Conservation (phyloP, 2,329 filamentous ascomycete species). For the Colletotrichum sp. region DNA sequence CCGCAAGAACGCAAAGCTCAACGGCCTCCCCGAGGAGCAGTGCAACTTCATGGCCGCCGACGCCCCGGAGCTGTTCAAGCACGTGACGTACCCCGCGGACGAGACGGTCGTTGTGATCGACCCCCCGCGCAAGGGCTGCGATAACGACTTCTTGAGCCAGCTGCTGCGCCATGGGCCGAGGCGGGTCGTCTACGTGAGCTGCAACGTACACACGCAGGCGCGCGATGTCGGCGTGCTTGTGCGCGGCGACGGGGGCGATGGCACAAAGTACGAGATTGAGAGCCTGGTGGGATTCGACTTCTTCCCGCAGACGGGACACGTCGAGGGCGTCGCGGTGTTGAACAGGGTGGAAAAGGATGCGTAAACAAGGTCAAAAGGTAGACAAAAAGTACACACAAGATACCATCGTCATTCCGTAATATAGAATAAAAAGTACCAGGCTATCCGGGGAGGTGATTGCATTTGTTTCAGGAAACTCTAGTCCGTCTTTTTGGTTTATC, state of each 20-base stretch:
- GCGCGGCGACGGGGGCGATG: conserved; percentile 54
- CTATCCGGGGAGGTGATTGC: not conserved
- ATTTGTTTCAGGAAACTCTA: not conserved
- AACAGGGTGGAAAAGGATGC: conserved; percentile 53
- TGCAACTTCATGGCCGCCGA: conserved; percentile 90
- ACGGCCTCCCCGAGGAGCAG: conserved; percentile 69
- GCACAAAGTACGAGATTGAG: conserved; percentile 79
- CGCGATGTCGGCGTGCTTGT: conserved; percentile 90
- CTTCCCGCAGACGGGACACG: conserved; percentile 85
- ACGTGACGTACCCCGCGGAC: conserved; percentile 73
- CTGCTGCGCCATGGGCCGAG: conserved; percentile 78
- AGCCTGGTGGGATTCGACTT: conserved; percentile 94
- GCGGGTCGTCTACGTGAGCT: conserved; percentile 91
- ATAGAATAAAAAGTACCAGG: not conserved
- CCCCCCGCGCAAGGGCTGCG: conserved; percentile 95
- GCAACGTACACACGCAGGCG: conserved; percentile 97
- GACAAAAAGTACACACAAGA: conserved; percentile 1
- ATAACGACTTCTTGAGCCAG: conserved; percentile 82
- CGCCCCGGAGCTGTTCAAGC: conserved; percentile 80
- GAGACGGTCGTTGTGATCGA: conserved; percentile 95
- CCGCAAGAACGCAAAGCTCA: conserved; percentile 77
- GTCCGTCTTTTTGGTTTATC: not conserved
- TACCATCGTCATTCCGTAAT: not conserved
- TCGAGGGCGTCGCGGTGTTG: conserved; percentile 71
- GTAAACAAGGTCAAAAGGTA: not conserved